Percentiles rank a stretch among this genome's conserved stretches.
These are phyloP conservation scores for Tubosaeta brunneosetosa DNA, from an alignment of 768 basidiomycete species.

Conservation along the genomic window DNA sequence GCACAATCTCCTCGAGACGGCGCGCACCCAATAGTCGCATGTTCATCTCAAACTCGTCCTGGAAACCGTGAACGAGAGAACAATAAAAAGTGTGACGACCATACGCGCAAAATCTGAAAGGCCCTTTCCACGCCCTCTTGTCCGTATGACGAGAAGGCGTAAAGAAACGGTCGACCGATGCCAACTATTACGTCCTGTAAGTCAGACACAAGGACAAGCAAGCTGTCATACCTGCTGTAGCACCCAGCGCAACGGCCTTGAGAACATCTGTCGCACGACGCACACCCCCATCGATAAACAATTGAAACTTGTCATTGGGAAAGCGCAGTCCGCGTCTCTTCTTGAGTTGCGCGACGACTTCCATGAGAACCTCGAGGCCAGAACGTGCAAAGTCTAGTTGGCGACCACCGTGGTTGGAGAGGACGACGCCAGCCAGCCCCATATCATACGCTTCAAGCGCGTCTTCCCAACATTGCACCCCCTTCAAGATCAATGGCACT, in stretches of 20 bases:
- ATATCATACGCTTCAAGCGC: slow-evolving; percentile 79
- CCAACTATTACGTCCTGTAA: slow-evolving; percentile 48
- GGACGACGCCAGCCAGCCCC: slow-evolving; percentile 69
- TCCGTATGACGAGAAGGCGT: slow-evolving; percentile 87
- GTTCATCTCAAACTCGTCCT: slow-evolving; percentile 99
- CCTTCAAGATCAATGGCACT: slow-evolving; percentile 92
- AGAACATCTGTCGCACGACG: slow-evolving; percentile 85
- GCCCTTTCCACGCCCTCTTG: slow-evolving; percentile 81
- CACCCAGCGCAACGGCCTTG: slow-evolving; percentile 84
- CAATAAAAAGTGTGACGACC: slow-evolving; percentile 11
- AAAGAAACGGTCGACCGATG: slow-evolving; percentile 81
- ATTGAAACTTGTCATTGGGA: slow-evolving; percentile 75
- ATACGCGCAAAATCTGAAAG: slow-evolving; percentile 69
- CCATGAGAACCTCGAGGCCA: slow-evolving; percentile 85
- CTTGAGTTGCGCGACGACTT: slow-evolving; percentile 72
- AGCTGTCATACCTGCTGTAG: slow-evolving; percentile 60
- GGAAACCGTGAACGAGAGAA: slow-evolving; percentile 2
- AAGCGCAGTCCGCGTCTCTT: slow-evolving; percentile 62
- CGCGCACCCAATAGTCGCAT: slow-evolving; percentile 87
- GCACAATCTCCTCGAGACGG: slow-evolving; percentile 72
- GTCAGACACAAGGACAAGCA: background rate
- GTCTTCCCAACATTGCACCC: slow-evolving; percentile 89
- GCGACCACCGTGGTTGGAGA: slow-evolving; percentile 85
- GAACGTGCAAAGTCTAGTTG: slow-evolving; percentile 80
- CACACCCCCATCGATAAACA: slow-evolving; percentile 94